phyloP scores from a whole-genome alignment of 495 filamentous ascomycete species.

The Aspergillus affinis region DNA sequence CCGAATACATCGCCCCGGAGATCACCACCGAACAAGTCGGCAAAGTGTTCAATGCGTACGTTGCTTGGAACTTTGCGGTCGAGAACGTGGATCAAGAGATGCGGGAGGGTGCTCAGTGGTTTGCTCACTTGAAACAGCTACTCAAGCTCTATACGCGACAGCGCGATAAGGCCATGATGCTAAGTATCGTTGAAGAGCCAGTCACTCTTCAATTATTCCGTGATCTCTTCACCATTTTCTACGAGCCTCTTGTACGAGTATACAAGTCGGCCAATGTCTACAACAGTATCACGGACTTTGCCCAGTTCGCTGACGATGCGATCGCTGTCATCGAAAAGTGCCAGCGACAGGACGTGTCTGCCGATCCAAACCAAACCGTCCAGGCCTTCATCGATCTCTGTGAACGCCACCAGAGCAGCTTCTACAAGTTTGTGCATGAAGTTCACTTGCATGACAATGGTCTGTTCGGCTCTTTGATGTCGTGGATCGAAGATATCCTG shows the following conservation, averaged over 20 bases:
- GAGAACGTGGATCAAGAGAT: constrained; percentile 89
- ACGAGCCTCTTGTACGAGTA: constrained; percentile 91
- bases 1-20: constrained; percentile 67
- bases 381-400: constrained; percentile 98
- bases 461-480: constrained; percentile 92
- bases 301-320: constrained; percentile 86
- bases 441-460: constrained; percentile 98
- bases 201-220: constrained; percentile 90
- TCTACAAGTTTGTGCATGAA: constrained; percentile 98
- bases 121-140: constrained; percentile 91
- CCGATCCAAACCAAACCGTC: constrained; percentile 98
- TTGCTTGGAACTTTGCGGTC: constrained; percentile 94
- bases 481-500: constrained; percentile 95
- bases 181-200: constrained; percentile 91
- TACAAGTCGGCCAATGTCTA: constrained; percentile 99
- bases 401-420: constrained; percentile 89
- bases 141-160: constrained; percentile 90
- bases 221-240: constrained; percentile 98
- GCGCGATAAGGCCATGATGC: constrained; percentile 96
- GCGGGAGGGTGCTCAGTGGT: constrained; percentile 82
- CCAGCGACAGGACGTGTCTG: constrained; percentile 86
- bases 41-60: constrained; percentile 86
- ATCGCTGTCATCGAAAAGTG: constrained; percentile 86
- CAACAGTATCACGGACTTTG: constrained; percentile 93
- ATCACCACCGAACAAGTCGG: constrained; percentile 72